Conservation (phyloP, 2,329 filamentous ascomycete species). For the Cryphonectria parasitica region DNA sequence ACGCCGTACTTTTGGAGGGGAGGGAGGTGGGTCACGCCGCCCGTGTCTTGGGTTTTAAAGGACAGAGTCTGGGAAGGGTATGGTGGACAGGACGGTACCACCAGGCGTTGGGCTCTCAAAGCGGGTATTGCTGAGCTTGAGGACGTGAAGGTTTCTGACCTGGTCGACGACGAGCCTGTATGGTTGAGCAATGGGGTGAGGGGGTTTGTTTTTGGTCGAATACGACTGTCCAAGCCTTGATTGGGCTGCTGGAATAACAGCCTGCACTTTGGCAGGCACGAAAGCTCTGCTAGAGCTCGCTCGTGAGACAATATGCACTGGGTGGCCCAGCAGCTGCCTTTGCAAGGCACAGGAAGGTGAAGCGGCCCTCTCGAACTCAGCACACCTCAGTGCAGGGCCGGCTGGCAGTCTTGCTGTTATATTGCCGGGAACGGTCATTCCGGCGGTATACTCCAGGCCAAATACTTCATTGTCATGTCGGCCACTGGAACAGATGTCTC, state of each 20-base stretch:
- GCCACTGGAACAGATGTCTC: background rate
- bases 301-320: background rate
- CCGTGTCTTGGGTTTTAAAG: slow-evolving; percentile 51
- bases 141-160: slow-evolving; percentile 58
- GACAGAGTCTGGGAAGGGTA: slow-evolving; percentile 35
- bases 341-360: background rate
- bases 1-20: slow-evolving; percentile 80
- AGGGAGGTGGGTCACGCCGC: slow-evolving; percentile 79
- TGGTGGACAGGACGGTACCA: slow-evolving; percentile 83
- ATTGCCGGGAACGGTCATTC: background rate
- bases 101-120: slow-evolving; percentile 80
- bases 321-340: background rate
- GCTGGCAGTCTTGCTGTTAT: background rate
- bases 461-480: background rate
- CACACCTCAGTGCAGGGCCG: background rate
- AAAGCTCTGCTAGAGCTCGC: background rate
- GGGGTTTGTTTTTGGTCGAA: slow-evolving; percentile 67
- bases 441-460: background rate
- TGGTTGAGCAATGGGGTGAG: slow-evolving; percentile 89
- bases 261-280: background rate
- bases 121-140: slow-evolving; percentile 70
- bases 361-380: background rate
- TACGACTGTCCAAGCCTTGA: slow-evolving; percentile 36
- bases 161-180: slow-evolving; percentile 75
- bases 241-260: background rate